Conservation (phyloP, 805 yeast genomes). For the Candida dendrica region DNA sequence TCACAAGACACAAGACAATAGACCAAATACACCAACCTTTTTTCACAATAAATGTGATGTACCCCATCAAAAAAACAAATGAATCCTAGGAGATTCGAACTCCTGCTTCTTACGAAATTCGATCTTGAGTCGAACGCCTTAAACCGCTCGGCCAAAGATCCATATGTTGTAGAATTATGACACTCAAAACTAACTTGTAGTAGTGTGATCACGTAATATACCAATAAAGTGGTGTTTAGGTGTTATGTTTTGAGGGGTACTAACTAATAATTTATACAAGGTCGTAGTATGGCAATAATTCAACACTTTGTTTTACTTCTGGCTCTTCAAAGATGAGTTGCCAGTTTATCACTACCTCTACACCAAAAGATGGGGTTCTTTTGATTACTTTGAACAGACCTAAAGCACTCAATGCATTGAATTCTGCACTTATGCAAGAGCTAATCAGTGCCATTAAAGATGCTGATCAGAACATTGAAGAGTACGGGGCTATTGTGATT, state of each 20-base stretch:
- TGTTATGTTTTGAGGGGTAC: too few species aligned
- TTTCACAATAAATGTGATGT: too few species aligned
- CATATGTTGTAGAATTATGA: not conserved
- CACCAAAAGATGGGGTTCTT: slow-evolving; percentile 17
- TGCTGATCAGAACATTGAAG: slow-evolving; percentile 19
- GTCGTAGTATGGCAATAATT: too few species aligned
- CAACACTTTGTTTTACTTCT: too few species aligned
- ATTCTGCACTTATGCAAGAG: slow-evolving; percentile 11
- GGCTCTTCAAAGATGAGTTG: slow-evolving; percentile 2
- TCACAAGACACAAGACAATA: too few species aligned
- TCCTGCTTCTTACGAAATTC: slow-evolving; percentile 4
- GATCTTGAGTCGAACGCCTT: slow-evolving; percentile 5
- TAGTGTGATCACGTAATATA: too few species aligned
- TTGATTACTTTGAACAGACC: slow-evolving; percentile 21
- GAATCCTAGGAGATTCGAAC: slow-evolving; percentile 5
- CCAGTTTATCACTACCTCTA: slow-evolving; percentile 13
- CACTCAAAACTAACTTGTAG: too few species aligned
- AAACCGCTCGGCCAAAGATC: slow-evolving; percentile 5
- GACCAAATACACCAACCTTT: too few species aligned
- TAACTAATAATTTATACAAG: too few species aligned
- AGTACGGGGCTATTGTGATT: slow-evolving; percentile 39
- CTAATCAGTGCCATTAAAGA: slow-evolving; percentile 12
- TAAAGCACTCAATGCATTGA: slow-evolving; percentile 19
- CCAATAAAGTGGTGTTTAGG: too few species aligned
- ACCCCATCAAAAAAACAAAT: too few species aligned